Evolutionary conservation across 1,284 basidiomycete genomes (phyloP).

Genomic region (Microbotryomycetes sp.): DNA sequence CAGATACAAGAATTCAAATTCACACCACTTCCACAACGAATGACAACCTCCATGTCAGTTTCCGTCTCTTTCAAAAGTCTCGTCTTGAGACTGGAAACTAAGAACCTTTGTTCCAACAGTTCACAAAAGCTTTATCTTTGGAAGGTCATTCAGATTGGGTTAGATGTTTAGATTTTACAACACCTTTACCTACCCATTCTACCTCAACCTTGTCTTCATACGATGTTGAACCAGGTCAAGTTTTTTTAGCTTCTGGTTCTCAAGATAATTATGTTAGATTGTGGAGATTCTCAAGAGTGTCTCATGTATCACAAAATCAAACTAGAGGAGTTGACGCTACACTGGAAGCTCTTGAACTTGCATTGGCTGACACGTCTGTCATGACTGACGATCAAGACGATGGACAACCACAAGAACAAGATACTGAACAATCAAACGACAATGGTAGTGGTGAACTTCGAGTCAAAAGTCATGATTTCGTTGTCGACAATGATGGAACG

Average conservation of each 20-base stretch:
- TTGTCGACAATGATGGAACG: slow-evolving; percentile 18
- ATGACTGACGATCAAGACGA: slow-evolving; percentile 57
- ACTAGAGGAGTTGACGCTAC: slow-evolving; percentile 7
- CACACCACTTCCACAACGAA: slow-evolving; percentile 47
- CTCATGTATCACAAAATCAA: not conserved
- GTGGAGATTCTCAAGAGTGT: slow-evolving; percentile 57
- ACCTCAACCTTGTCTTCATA: slow-evolving; percentile 40
- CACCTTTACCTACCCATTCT: slow-evolving; percentile 31
- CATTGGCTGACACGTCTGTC: slow-evolving; percentile 49
- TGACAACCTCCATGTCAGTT: slow-evolving; percentile 1
- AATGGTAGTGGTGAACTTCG: slow-evolving; percentile 23
- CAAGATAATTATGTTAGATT: slow-evolving; percentile 86
- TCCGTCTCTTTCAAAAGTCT: slow-evolving; percentile 41
- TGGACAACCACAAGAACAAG: not conserved
- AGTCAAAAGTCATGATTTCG: slow-evolving; percentile 28
- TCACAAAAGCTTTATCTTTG: slow-evolving; percentile 49
- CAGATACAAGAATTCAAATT: slow-evolving; percentile 67
- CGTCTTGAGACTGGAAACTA: not conserved
- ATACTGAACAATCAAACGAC: not conserved
- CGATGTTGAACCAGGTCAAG: slow-evolving; percentile 42
- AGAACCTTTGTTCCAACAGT: slow-evolving; percentile 26
- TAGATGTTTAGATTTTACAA: slow-evolving; percentile 63
- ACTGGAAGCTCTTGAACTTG: slow-evolving; percentile 17
- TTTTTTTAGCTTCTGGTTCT: slow-evolving; percentile 77
- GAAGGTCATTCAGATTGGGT: slow-evolving; percentile 94